Percentiles rank a stretch among this genome's conserved stretches.
Evolutionary conservation across 2,329 filamentous ascomycete genomes (phyloP).

Genomic region (Ceratocystis albifundus): DNA sequence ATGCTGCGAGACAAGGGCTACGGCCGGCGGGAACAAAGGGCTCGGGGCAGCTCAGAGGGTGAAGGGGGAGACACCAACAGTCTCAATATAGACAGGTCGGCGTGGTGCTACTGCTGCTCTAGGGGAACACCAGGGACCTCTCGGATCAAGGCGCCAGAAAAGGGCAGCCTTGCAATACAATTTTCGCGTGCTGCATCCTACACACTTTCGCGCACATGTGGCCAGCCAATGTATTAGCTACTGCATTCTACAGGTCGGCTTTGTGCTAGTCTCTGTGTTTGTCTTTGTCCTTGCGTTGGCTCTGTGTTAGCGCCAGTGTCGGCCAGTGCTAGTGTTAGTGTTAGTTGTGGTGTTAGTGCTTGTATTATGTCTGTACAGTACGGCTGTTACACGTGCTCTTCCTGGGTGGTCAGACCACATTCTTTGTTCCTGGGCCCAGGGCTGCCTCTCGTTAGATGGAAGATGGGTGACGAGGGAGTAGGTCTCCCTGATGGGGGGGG

Average conservation of each 20-base stretch:
- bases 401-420: background rate
- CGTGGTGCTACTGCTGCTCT: background rate
- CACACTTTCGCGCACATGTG: background rate
- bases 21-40: no score
- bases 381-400: background rate
- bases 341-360: no score
- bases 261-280: background rate
- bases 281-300: no score
- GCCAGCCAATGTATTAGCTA: constrained; percentile 11
- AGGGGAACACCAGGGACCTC: background rate
- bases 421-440: background rate
- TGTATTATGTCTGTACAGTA: background rate
- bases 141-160: background rate
- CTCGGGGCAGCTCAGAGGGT: no score
- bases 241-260: background rate
- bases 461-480: background rate
- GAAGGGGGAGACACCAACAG: no score
- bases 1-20: no score
- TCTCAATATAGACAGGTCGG: background rate
- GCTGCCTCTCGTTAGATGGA: background rate
- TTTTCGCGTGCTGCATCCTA: background rate
- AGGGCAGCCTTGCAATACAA: background rate
- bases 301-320: no score
- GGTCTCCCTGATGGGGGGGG: background rate
- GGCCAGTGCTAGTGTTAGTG: no score